phyloP scores from a whole-genome alignment of 2,329 filamentous ascomycete genomes.

The Microsporum ferrugineum region DNA sequence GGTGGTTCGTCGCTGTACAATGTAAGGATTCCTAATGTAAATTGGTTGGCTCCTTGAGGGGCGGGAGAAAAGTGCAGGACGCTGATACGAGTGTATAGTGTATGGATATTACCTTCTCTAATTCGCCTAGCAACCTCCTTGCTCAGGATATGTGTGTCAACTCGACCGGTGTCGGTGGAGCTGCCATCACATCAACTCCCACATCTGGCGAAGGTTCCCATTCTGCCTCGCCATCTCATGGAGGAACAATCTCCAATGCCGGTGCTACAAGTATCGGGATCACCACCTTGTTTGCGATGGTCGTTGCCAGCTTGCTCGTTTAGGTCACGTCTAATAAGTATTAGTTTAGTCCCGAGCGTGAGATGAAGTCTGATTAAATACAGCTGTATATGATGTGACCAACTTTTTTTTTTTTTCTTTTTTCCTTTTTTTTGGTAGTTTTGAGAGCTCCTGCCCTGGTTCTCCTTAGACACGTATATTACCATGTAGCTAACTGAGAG shows the following conservation, averaged over 20 bases:
- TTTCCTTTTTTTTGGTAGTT: no score
- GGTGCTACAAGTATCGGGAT: neutral
- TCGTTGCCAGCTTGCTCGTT: neutral
- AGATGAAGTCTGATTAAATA: no score
- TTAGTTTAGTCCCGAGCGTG: no score
- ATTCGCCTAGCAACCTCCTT: constrained; percentile 25
- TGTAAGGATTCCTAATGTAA: constrained; percentile 22
- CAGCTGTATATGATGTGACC: no score
- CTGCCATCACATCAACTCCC: constrained; percentile 10
- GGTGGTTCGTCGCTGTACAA: constrained; percentile 37
- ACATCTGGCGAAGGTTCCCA: neutral
- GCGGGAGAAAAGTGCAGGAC: neutral
- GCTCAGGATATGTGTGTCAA: constrained; percentile 30
- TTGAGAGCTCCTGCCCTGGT: no score
- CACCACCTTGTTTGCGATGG: neutral
- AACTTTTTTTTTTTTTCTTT: no score
- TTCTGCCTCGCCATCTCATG: neutral
- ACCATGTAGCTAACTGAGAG: no score
- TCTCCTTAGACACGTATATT: no score
- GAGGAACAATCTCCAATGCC: neutral
- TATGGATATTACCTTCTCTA: constrained; percentile 35
- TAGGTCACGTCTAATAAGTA: neutral
- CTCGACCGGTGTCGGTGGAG: constrained; percentile 29
- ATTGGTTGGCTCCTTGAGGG: no score
- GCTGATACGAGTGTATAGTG: constrained; percentile 22